These are phyloP conservation scores for Colletotrichum coccodes DNA, from an alignment of 2,329 filamentous ascomycete species.

Conservation along the genomic window DNA sequence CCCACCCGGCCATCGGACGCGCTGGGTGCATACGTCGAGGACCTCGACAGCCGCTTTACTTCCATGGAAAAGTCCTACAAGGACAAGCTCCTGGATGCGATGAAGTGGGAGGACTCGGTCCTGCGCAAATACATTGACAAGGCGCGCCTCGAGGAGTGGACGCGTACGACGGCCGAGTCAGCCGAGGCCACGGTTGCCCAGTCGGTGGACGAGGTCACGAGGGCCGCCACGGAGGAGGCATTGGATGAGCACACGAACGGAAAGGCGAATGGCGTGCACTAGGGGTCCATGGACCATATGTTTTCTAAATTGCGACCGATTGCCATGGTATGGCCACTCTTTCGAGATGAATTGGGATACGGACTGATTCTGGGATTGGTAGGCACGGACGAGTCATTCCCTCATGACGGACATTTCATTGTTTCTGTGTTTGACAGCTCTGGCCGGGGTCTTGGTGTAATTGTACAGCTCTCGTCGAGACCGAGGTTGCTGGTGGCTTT, in stretches of 20 bases:
- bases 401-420: background rate
- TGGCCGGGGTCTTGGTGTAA: background rate
- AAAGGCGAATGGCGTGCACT: slow-evolving; percentile 30
- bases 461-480: background rate
- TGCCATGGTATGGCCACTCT: background rate
- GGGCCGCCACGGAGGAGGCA: slow-evolving; percentile 17
- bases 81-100: slow-evolving; percentile 75
- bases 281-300: background rate
- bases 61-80: slow-evolving; percentile 71
- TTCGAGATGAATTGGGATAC: background rate
- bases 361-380: background rate
- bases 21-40: slow-evolving; percentile 69
- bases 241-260: slow-evolving; percentile 27
- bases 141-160: slow-evolving; percentile 77
- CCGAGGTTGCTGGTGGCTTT: background rate
- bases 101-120: slow-evolving; percentile 76
- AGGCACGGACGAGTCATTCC: background rate
- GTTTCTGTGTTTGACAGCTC: background rate
- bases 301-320: background rate
- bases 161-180: slow-evolving; percentile 48
- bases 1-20: slow-evolving; percentile 63
- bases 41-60: slow-evolving; percentile 69
- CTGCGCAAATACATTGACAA: slow-evolving; percentile 74
- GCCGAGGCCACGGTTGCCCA: slow-evolving; percentile 47
- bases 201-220: slow-evolving; percentile 41